phyloP scores from a whole-genome alignment of 306 rosid genomes.

The Prunus dulcis region DNA sequence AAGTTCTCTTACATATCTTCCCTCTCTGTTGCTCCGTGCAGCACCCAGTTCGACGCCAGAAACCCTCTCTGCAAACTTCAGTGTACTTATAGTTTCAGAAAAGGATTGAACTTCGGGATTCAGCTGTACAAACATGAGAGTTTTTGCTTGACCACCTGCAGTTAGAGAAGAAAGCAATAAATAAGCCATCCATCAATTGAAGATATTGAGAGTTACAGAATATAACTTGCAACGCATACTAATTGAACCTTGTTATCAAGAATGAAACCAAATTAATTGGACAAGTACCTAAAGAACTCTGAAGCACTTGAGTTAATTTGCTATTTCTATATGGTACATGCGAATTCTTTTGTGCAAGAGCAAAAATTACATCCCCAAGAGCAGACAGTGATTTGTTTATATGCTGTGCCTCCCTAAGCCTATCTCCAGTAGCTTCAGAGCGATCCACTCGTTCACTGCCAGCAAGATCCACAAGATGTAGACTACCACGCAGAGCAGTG shows the following conservation, averaged over 20 bases:
- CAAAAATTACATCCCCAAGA: slow-evolving; percentile 96
- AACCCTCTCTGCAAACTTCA: slow-evolving; percentile 99
- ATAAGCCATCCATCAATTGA: slow-evolving; percentile 1
- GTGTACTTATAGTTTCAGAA: slow-evolving; percentile 82
- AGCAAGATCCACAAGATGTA: slow-evolving; percentile 96
- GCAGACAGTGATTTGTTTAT: slow-evolving; percentile 95
- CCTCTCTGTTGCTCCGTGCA: slow-evolving; percentile 96
- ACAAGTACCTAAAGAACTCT: slow-evolving; percentile 82
- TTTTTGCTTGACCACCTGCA: slow-evolving; percentile 97
- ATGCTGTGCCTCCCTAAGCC: slow-evolving; percentile 99
- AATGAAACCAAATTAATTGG: slow-evolving; percentile 8
- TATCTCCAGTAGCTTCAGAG: slow-evolving; percentile 96
- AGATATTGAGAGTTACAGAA: slow-evolving; percentile 4
- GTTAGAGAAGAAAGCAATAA: slow-evolving; percentile 21
- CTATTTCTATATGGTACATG: slow-evolving; percentile 98
- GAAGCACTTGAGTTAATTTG: slow-evolving; percentile 97
- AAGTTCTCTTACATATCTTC: slow-evolving; percentile 90
- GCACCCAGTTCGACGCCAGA: slow-evolving; percentile 98
- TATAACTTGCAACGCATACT: not conserved
- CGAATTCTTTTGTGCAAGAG: slow-evolving; percentile 82
- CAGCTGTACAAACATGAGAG: slow-evolving; percentile 98
- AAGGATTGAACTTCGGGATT: slow-evolving; percentile 91
- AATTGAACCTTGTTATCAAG: not conserved
- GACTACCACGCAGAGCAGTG: slow-evolving; percentile 74
- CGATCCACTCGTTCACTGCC: slow-evolving; percentile 98